Percentiles rank a stretch among this genome's conserved stretches.
phyloP scores from a whole-genome alignment of 345 rosid species.

The Lepidium africanum region DNA sequence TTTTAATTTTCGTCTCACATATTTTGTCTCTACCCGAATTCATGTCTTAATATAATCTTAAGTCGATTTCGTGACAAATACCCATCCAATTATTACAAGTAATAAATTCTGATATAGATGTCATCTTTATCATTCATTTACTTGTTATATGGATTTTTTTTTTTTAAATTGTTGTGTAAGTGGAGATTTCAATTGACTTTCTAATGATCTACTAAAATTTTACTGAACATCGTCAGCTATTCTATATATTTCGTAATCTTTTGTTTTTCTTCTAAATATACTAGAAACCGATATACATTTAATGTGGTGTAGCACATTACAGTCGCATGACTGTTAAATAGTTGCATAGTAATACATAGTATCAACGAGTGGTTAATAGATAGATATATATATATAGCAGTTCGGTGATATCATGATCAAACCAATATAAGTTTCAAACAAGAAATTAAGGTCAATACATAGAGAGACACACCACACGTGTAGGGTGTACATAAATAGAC shows the following conservation, averaged over 20 bases:
- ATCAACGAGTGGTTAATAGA: neutral
- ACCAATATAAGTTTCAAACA: neutral
- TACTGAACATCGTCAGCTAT: neutral
- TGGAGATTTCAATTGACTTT: neutral
- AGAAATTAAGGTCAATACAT: neutral
- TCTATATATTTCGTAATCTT: neutral
- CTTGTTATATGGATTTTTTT: neutral
- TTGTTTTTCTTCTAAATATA: too few species aligned
- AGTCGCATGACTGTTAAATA: neutral
- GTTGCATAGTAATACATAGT: neutral
- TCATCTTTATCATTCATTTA: neutral
- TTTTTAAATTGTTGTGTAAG: too few species aligned
- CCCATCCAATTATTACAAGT: conserved; percentile 5
- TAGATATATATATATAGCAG: too few species aligned
- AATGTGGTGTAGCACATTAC: too few species aligned
- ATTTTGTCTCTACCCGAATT: neutral
- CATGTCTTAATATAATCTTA: neutral
- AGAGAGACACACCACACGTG: neutral
- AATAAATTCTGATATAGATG: neutral
- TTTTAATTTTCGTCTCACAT: conserved; percentile 1
- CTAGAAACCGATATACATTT: too few species aligned
- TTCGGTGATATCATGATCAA: neutral
- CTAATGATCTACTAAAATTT: neutral
- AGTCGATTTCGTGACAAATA: conserved; percentile 13
- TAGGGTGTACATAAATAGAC: neutral